These are phyloP conservation scores for Quercus parvula DNA, from an alignment of 306 rosid species.

Conservation along the genomic window DNA sequence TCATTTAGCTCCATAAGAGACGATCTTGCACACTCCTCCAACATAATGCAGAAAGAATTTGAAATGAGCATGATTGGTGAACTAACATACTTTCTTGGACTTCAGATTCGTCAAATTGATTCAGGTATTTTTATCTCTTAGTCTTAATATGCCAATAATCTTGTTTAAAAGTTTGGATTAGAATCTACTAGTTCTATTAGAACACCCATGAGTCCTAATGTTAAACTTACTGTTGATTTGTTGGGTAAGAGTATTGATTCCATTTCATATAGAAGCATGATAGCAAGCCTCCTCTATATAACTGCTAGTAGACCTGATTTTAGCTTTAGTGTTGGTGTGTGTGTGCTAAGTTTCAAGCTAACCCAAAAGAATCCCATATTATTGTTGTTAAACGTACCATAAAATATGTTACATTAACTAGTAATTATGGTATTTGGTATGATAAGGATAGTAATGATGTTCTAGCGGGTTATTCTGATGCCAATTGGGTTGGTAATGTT, in stretches of 20 bases:
- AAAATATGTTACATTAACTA: not conserved
- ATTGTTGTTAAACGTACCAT: not conserved
- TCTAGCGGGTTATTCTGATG: too few species aligned
- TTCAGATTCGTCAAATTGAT: not conserved
- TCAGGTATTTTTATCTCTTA: not conserved
- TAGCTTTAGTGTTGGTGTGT: not conserved
- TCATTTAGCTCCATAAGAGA: not conserved
- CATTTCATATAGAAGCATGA: not conserved
- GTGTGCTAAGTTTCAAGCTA: not conserved
- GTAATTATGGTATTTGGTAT: too few species aligned
- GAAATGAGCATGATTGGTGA: constrained; percentile 6
- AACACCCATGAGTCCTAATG: not conserved
- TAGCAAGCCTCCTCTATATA: not conserved
- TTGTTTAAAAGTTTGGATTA: not conserved
- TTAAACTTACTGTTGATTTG: not conserved
- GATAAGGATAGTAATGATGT: too few species aligned
- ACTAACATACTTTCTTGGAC: constrained; percentile 1
- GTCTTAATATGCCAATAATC: not conserved
- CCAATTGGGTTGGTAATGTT: too few species aligned
- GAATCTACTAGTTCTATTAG: not conserved
- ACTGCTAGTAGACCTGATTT: not conserved
- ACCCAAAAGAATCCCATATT: not conserved
- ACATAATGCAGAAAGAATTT: not conserved
- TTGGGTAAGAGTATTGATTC: too few species aligned
- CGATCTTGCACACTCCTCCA: not conserved